A percentile compares a stretch with the other conserved stretches of the same genome.
Conservation (phyloP, 2,329 filamentous ascomycete species). For the Claviceps cyperi region DNA sequence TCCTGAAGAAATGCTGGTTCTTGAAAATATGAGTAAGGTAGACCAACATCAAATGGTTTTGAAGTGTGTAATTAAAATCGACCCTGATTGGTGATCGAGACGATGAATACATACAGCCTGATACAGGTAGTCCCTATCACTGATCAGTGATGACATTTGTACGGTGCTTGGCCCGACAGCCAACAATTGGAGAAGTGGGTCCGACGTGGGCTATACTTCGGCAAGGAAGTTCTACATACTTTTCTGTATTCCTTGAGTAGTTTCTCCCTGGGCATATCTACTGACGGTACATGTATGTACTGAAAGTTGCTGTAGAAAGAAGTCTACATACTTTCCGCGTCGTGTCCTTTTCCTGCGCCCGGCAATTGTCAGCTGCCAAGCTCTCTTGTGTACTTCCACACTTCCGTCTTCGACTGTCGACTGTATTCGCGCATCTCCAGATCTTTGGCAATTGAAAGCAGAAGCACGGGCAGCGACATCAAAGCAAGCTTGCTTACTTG, state of each 20-base stretch:
- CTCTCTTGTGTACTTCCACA: neutral
- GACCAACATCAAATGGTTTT: neutral
- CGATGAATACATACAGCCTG: too few species aligned
- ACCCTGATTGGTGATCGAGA: neutral
- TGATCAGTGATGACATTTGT: too few species aligned
- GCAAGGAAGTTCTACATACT: too few species aligned
- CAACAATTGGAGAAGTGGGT: too few species aligned
- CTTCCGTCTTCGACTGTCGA: neutral
- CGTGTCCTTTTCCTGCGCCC: constrained; percentile 6
- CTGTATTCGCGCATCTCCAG: neutral
- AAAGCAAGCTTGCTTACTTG: neutral
- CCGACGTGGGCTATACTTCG: too few species aligned
- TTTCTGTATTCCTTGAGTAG: too few species aligned
- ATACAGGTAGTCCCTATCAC: too few species aligned
- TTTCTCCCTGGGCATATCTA: neutral
- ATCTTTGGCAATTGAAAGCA: neutral
- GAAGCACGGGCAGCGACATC: neutral
- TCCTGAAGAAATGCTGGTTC: neutral
- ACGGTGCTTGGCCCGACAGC: too few species aligned
- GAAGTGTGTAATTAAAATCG: neutral
- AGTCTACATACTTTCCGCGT: constrained; percentile 2
- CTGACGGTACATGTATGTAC: neutral
- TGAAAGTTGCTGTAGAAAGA: too few species aligned
- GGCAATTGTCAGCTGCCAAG: neutral
- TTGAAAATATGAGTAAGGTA: neutral